phyloP scores from a whole-genome alignment of 768 basidiomycete genomes.

The Dacryopinax primogenitus region DNA sequence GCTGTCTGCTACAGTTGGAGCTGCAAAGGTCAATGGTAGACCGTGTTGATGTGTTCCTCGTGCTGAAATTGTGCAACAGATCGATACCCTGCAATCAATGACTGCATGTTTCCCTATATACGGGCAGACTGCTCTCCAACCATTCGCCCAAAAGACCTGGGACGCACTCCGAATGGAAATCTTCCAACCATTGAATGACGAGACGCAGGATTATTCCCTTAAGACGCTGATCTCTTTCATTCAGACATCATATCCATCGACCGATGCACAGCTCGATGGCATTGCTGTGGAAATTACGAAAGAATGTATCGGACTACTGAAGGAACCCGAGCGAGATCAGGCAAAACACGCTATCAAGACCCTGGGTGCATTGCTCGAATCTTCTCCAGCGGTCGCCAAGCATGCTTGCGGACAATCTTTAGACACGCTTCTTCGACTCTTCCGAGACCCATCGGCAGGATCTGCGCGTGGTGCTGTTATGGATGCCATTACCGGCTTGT shows the following conservation, averaged over 20 bases:
- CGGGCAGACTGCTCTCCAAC: conserved; percentile 47
- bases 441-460: conserved; percentile 56
- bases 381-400: conserved; percentile 49
- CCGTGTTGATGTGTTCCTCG: neutral
- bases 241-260: conserved; percentile 47
- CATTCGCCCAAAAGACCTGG: conserved; percentile 70
- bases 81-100: conserved; percentile 74
- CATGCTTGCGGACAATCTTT: conserved; percentile 56
- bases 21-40: conserved; percentile 53
- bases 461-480: conserved; percentile 55
- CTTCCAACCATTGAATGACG: conserved; percentile 74
- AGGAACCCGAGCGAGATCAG: conserved; percentile 87
- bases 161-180: conserved; percentile 88
- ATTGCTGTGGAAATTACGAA: conserved; percentile 62
- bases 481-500: conserved; percentile 37
- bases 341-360: conserved; percentile 79
- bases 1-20: conserved; percentile 63
- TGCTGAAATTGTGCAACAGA: conserved; percentile 34
- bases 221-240: conserved; percentile 60
- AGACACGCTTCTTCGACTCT: conserved; percentile 64
- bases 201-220: conserved; percentile 64
- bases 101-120: conserved; percentile 70
- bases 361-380: conserved; percentile 61
- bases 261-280: conserved; percentile 30
- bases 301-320: conserved; percentile 66